A percentile compares a stretch with the other conserved stretches of the same genome.
Conservation (phyloP, 306 rosid genomes). For the Ceratonia siliqua region DNA sequence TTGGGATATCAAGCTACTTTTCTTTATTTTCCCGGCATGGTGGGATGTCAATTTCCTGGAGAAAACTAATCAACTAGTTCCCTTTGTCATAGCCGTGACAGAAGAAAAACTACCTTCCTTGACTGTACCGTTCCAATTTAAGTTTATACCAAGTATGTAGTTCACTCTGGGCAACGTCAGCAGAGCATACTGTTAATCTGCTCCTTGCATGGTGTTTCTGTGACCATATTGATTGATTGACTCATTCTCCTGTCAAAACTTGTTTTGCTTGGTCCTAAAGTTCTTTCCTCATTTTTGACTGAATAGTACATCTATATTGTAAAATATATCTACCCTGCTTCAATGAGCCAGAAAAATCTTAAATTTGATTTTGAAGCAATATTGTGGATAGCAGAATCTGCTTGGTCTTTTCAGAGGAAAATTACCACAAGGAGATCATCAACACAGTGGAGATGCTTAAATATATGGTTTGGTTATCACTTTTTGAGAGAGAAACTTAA, state of each 20-base stretch:
- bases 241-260: neutral
- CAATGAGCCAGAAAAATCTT: neutral
- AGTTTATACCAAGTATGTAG: neutral
- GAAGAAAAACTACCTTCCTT: neutral
- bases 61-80: neutral
- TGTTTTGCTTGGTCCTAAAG: constrained; percentile 13
- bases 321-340: neutral
- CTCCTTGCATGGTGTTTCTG: constrained; percentile 4
- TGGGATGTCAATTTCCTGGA: neutral
- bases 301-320: neutral
- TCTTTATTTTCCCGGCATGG: neutral
- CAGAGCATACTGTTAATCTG: neutral
- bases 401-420: neutral
- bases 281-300: neutral
- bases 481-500: neutral
- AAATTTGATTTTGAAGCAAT: neutral
- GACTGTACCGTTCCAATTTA: neutral
- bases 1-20: neutral
- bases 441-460: neutral
- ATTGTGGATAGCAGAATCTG: neutral
- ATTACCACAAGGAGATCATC: neutral
- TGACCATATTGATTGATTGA: neutral
- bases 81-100: neutral
- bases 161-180: neutral
- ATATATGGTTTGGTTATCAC: neutral